Conservation (phyloP, 1,284 basidiomycete species). For the Cerrena zonata region DNA sequence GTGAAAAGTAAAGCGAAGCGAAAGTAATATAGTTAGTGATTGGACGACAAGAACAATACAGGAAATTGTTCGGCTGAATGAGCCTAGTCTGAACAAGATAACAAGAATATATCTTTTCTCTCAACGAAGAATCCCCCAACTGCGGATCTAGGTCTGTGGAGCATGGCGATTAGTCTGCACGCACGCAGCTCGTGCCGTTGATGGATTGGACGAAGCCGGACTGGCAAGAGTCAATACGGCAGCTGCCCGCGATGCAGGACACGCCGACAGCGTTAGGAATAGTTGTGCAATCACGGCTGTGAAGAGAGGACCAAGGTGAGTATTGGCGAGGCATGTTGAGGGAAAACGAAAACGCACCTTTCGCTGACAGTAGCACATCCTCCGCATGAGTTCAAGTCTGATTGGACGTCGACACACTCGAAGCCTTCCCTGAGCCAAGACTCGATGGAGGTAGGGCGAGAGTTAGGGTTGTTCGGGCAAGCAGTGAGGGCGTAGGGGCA, state of each 20-base stretch:
- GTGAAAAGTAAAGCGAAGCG: too few relatives aligned
- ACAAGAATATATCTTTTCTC: too few relatives aligned
- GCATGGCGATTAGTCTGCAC: background rate
- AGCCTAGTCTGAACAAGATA: too few relatives aligned
- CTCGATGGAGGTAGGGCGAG: conserved; percentile 13
- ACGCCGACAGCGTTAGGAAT: conserved; percentile 24
- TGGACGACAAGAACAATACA: too few relatives aligned
- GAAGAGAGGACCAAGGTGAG: background rate
- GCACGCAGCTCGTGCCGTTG: conserved; percentile 19
- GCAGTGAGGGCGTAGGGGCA: conserved; percentile 22
- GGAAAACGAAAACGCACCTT: conserved; percentile 19
- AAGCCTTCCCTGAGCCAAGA: conserved; percentile 22
- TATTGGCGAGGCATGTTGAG: background rate
- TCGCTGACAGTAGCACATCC: conserved; percentile 26
- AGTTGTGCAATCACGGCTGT: conserved; percentile 27
- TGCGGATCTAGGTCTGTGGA: background rate
- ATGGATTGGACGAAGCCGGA: conserved; percentile 20
- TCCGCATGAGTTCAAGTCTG: conserved; percentile 28
- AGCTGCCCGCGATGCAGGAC: conserved; percentile 25
- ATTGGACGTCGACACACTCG: conserved; percentile 29
- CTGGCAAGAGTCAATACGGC: conserved; percentile 26
- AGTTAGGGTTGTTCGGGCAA: conserved; percentile 19
- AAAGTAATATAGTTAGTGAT: too few relatives aligned
- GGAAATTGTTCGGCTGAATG: too few relatives aligned
- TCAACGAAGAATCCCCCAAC: too few relatives aligned